Evolutionary conservation across 176 grass and related monocot genomes (phyloP).

Genomic region (Phoenix dactylifera): DNA sequence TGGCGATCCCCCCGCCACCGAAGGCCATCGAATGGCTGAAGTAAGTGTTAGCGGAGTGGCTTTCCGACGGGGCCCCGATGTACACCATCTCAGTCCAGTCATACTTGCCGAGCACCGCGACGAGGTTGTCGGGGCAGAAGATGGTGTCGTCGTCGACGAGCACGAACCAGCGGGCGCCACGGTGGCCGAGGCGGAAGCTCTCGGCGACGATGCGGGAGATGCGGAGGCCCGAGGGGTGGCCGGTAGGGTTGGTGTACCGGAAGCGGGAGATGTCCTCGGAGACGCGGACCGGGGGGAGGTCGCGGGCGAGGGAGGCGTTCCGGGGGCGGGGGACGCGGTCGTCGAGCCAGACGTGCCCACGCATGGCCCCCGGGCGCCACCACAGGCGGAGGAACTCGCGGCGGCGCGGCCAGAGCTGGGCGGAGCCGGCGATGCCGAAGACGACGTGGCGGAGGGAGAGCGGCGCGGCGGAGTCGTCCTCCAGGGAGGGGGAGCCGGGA

Average conservation of each 20-base stretch:
- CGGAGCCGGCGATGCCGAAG: constrained; percentile 83
- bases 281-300: constrained; percentile 70
- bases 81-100: constrained; percentile 97
- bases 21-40: constrained; percentile 98
- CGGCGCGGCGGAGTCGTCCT: no score
- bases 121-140: constrained; percentile 65
- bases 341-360: constrained; percentile 77
- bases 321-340: constrained; percentile 17
- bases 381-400: constrained; percentile 71
- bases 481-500: background rate
- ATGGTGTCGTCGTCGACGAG: constrained; percentile 94
- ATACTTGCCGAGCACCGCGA: constrained; percentile 79
- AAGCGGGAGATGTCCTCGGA: constrained; percentile 90
- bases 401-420: constrained; percentile 73
- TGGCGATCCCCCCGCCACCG: constrained; percentile 80
- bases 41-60: constrained; percentile 88
- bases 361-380: constrained; percentile 68
- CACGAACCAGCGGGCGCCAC: constrained; percentile 59
- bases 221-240: constrained; percentile 92
- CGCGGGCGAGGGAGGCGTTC: constrained; percentile 19
- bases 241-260: constrained; percentile 89
- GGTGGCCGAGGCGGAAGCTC: constrained; percentile 52
- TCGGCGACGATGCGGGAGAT: constrained; percentile 84
- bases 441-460: constrained; percentile 59
- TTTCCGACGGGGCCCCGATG: constrained; percentile 76